Conservation (phyloP, 1,139 yeast species). For the Taphrina communis region DNA sequence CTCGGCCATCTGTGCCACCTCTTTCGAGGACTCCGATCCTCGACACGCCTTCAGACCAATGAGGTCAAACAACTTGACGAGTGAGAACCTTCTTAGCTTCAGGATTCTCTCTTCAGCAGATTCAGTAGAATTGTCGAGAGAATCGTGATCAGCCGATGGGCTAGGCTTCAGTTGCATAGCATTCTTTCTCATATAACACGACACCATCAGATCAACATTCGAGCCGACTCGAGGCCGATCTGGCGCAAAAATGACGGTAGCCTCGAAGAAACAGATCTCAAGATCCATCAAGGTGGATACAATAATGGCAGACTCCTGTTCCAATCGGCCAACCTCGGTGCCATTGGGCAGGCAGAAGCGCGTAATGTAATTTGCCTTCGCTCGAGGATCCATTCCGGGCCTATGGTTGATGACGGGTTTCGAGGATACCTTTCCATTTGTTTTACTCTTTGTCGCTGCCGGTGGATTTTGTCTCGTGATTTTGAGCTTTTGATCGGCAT, state of each 20-base stretch:
- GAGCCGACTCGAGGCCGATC: constrained; percentile 73
- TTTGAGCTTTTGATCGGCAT: constrained; percentile 59
- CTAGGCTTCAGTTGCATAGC: constrained; percentile 55
- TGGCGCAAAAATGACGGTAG: constrained; percentile 66
- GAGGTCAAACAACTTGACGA: constrained; percentile 63
- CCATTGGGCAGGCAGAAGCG: constrained; percentile 50
- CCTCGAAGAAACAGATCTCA: constrained; percentile 62
- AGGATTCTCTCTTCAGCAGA: constrained; percentile 57
- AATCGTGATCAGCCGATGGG: constrained; percentile 40
- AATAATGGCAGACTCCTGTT: constrained; percentile 73
- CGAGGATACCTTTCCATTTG: neutral
- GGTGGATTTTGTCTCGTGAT: constrained; percentile 51
- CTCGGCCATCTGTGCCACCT: constrained; percentile 50
- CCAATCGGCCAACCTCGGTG: constrained; percentile 78
- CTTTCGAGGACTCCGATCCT: constrained; percentile 46
- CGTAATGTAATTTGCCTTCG: constrained; percentile 50
- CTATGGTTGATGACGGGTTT: constrained; percentile 9
- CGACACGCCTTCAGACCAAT: constrained; percentile 53
- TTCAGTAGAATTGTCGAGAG: constrained; percentile 45
- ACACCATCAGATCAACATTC: constrained; percentile 66
- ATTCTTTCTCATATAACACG: constrained; percentile 62
- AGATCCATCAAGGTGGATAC: constrained; percentile 70
- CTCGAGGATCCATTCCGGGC: constrained; percentile 28
- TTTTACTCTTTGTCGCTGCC: constrained; percentile 44
- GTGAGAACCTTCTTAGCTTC: constrained; percentile 63